These are phyloP conservation scores for Pisolithus tinctorius DNA, from an alignment of 768 basidiomycete genomes.

Conservation along the genomic window DNA sequence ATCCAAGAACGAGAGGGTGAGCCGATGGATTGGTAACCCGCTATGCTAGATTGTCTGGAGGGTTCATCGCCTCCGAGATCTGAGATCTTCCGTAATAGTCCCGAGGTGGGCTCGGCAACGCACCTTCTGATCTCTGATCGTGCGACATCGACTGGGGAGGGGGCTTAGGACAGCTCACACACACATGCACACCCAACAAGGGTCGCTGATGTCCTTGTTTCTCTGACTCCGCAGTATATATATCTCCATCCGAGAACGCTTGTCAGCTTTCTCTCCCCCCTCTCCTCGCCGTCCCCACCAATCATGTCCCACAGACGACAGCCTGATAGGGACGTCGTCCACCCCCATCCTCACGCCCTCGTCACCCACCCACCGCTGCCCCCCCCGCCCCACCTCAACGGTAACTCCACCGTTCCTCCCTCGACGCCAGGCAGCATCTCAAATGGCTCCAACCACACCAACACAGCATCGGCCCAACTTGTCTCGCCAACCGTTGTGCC, in stretches of 20 bases:
- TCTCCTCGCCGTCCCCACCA: slow-evolving; percentile 30
- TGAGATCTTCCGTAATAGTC: slow-evolving; percentile 24
- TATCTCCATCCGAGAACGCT: slow-evolving; percentile 39
- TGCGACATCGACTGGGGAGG: slow-evolving; percentile 37
- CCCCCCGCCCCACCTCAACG: slow-evolving; percentile 48
- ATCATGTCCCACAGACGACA: slow-evolving; percentile 60
- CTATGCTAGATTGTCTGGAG: slow-evolving; percentile 2
- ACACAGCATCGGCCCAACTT: slow-evolving; percentile 30
- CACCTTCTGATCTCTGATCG: slow-evolving; percentile 47
- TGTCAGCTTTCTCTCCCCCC: slow-evolving; percentile 45
- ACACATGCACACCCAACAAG: slow-evolving; percentile 9
- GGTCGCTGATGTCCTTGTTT: slow-evolving; percentile 38
- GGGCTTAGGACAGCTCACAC: not conserved
- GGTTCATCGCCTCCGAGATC: slow-evolving; percentile 2
- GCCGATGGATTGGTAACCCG: not conserved
- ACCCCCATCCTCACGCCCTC: slow-evolving; percentile 40
- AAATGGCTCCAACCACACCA: slow-evolving; percentile 29
- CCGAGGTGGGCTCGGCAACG: slow-evolving; percentile 24
- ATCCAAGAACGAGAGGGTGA: slow-evolving; percentile 14
- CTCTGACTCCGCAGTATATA: slow-evolving; percentile 45
- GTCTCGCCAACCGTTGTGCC: slow-evolving; percentile 42
- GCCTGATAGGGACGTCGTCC: slow-evolving; percentile 55
- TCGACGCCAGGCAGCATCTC: slow-evolving; percentile 37
- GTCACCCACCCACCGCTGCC: slow-evolving; percentile 35
- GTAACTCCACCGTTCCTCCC: slow-evolving; percentile 35